These are phyloP conservation scores for Brachypodium distachyon DNA, from an alignment of 202 grass and related monocot genomes.

Conservation along the genomic window DNA sequence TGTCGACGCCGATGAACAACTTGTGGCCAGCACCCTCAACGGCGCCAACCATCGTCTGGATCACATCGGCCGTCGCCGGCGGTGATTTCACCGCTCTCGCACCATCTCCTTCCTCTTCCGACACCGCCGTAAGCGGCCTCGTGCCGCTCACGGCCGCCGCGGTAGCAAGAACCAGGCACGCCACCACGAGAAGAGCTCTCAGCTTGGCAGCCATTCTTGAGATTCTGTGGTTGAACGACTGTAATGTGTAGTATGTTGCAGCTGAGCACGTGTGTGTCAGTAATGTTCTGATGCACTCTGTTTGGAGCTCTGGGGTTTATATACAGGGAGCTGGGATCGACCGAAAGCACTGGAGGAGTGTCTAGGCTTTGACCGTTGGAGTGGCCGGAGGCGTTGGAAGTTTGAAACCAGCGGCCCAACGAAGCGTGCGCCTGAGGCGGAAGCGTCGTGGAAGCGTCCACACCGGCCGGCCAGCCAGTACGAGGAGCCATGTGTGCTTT, in stretches of 20 bases:
- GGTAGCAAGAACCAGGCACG: not conserved
- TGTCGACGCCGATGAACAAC: conserved; percentile 3
- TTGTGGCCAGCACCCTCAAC: not conserved
- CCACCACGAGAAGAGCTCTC: not conserved
- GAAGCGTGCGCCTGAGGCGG: not conserved
- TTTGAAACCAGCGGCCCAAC: not conserved
- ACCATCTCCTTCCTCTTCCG: not conserved
- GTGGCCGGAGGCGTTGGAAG: not conserved
- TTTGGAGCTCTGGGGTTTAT: not conserved
- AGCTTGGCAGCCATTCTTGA: not conserved
- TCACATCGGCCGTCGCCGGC: not conserved
- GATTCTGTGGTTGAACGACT: no score
- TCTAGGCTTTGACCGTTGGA: not conserved
- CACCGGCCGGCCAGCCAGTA: not conserved
- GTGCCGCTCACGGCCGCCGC: not conserved
- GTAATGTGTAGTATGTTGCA: not conserved
- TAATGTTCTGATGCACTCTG: not conserved
- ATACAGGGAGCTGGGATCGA: not conserved
- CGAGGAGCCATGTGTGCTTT: not conserved
- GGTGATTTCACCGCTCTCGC: not conserved
- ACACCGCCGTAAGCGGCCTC: conserved; percentile 14
- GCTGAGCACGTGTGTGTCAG: not conserved
- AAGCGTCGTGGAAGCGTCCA: conserved; percentile 39
- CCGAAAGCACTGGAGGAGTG: not conserved
- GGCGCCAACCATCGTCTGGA: not conserved